A percentile compares a stretch with the other conserved stretches of the same genome.
phyloP scores from a whole-genome alignment of 495 filamentous ascomycete genomes.

The Pseudomonodictys pantanalensis region DNA sequence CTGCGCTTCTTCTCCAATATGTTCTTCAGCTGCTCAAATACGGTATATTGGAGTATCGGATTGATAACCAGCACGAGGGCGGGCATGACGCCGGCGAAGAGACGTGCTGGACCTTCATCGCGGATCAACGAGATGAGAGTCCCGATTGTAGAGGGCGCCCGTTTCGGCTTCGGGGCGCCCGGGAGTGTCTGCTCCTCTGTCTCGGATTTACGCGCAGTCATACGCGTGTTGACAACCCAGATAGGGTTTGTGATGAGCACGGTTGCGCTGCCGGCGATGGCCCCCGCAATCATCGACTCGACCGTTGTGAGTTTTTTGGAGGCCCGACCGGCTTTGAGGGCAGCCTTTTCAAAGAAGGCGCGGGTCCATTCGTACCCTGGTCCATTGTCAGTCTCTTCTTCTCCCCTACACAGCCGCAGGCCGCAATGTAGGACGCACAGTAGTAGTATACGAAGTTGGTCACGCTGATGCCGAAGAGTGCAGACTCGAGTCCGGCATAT shows the following conservation, averaged over 20 bases:
- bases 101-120: constrained; percentile 74
- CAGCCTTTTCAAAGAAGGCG: constrained; percentile 79
- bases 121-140: constrained; percentile 73
- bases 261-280: constrained; percentile 90
- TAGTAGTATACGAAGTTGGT: constrained; percentile 99
- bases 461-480: constrained; percentile 94
- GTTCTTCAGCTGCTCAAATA: constrained; percentile 96
- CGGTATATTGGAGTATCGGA: constrained; percentile 96
- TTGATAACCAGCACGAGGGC: constrained; percentile 94
- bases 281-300: constrained; percentile 91
- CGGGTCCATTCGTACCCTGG: constrained; percentile 93
- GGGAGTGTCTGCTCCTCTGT: constrained; percentile 54
- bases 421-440: constrained; percentile 51
- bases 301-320: constrained; percentile 81
- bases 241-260: constrained; percentile 96
- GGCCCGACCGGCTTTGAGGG: constrained; percentile 67
- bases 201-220: constrained; percentile 79
- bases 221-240: constrained; percentile 97
- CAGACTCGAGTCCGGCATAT: constrained; percentile 83
- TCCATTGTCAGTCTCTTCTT: constrained; percentile 11
- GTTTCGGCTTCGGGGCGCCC: constrained; percentile 39
- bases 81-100: constrained; percentile 91
- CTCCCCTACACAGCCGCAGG: background rate
- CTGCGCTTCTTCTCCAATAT: constrained; percentile 61
- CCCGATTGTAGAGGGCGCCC: constrained; percentile 67